These are phyloP conservation scores for Monilinia laxa DNA, from an alignment of 2,329 filamentous ascomycete species.

Conservation along the genomic window DNA sequence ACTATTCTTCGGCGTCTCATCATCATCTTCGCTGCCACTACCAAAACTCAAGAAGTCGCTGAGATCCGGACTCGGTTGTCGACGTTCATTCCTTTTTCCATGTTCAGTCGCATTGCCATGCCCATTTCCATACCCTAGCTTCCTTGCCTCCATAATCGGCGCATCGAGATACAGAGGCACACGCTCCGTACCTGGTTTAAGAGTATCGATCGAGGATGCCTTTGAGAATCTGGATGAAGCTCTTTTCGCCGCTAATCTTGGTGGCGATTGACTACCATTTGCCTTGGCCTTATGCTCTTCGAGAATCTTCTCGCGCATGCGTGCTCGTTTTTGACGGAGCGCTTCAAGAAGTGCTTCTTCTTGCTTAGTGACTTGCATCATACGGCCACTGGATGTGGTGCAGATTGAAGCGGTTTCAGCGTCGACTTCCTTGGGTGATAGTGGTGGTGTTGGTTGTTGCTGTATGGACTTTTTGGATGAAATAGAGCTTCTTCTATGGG, in stretches of 20 bases:
- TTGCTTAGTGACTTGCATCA: conserved; percentile 54
- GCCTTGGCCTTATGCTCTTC: conserved; percentile 35
- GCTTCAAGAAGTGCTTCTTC: conserved; percentile 53
- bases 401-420: conserved; percentile 28
- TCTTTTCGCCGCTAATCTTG: conserved; percentile 18
- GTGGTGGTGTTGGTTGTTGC: conserved; percentile 37
- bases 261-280: conserved; percentile 29
- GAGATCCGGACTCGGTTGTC: conserved; percentile 39
- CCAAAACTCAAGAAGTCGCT: conserved; percentile 36
- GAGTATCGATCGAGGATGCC: conserved; percentile 29
- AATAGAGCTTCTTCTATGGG: background rate
- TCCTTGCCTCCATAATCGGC: conserved; percentile 28
- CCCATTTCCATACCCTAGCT: background rate
- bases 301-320: conserved; percentile 46
- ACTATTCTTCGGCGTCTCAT: conserved; percentile 34
- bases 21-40: conserved; percentile 32
- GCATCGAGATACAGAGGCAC: conserved; percentile 37
- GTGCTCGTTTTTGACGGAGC: conserved; percentile 49
- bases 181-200: conserved; percentile 28
- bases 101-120: background rate
- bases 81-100: conserved; percentile 27
- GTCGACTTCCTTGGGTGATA: conserved; percentile 35
- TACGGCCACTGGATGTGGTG: conserved; percentile 32
- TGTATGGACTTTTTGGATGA: conserved; percentile 25
- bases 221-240: conserved; percentile 27